Conservation (phyloP, 2,329 filamentous ascomycete genomes). For the Lasiodiplodia sp. region DNA sequence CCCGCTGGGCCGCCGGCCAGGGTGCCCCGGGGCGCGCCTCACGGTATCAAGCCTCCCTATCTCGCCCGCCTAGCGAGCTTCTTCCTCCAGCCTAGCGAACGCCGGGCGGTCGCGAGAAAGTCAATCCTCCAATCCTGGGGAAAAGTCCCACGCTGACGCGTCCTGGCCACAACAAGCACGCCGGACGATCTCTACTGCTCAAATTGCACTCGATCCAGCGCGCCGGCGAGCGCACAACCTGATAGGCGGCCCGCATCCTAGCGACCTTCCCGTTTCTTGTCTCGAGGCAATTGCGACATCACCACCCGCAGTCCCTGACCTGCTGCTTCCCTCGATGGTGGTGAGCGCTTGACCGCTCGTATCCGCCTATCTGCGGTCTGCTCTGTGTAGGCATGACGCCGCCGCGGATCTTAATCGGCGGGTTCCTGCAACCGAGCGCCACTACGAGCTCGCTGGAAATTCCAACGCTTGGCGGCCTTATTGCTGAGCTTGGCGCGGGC, state of each 20-base stretch:
- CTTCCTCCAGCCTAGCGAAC: conserved; percentile 13
- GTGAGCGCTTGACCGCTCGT: background rate
- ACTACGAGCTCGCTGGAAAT: conserved; percentile 21
- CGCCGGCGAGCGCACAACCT: conserved; percentile 17
- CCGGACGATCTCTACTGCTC: background rate
- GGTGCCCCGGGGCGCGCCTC: background rate
- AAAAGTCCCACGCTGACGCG: conserved; percentile 22
- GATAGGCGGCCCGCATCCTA: conserved; percentile 12
- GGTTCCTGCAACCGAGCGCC: conserved; percentile 11
- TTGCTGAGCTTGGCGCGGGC: conserved; percentile 16
- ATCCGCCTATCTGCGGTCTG: conserved; percentile 12
- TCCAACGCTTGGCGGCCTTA: conserved; percentile 14
- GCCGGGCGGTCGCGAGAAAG: conserved; percentile 4
- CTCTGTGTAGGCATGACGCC: background rate
- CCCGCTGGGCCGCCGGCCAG: background rate
- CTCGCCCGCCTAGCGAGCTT: background rate
- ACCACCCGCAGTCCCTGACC: background rate
- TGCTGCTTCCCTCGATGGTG: background rate
- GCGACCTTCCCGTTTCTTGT: conserved; percentile 28
- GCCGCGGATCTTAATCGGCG: conserved; percentile 20
- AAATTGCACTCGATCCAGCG: conserved; percentile 9
- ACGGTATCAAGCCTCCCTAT: background rate
- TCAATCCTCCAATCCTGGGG: conserved; percentile 13
- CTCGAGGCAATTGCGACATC: conserved; percentile 20
- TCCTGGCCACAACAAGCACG: background rate